Conservation (phyloP, 208 protist species). For the Acanthamoeba sp. region DNA sequence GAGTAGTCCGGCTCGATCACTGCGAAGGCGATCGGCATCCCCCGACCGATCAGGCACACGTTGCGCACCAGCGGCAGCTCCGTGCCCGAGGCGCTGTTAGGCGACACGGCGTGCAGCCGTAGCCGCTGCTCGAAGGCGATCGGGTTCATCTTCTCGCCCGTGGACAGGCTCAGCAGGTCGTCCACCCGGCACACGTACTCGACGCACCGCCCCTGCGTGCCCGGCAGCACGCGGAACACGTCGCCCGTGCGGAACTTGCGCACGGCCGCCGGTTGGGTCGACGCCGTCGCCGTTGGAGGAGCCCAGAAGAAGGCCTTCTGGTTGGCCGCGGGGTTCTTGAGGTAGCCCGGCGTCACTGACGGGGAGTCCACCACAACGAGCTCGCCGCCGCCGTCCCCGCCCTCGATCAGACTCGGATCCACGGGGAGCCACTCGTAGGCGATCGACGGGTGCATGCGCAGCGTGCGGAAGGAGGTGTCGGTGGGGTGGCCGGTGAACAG, state of each 20-base stretch:
- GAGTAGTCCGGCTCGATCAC: constrained; percentile 58
- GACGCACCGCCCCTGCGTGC: constrained; percentile 25
- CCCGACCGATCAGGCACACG: constrained; percentile 22
- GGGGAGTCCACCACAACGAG: constrained; percentile 53
- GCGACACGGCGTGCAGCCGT: not conserved
- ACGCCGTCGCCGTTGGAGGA: not conserved
- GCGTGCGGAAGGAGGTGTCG: constrained; percentile 50
- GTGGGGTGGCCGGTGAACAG: constrained; percentile 61
- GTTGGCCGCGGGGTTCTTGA: constrained; percentile 53
- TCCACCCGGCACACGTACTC: constrained; percentile 66
- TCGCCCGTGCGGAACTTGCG: constrained; percentile 70
- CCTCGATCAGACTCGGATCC: not conserved
- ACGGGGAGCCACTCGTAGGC: constrained; percentile 62
- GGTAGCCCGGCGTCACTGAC: constrained; percentile 25
- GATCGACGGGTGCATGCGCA: constrained; percentile 67
- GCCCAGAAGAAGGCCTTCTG: constrained; percentile 54
- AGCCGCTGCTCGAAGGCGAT: constrained; percentile 71
- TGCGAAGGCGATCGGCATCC: constrained; percentile 49
- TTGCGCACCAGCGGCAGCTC: not conserved
- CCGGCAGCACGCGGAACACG: constrained; percentile 40
- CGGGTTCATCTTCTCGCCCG: constrained; percentile 69
- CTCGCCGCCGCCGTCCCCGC: constrained; percentile 51
- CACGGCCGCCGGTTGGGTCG: not conserved
- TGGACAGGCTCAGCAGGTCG: constrained; percentile 68
- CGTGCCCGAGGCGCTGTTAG: not conserved